Base-by-base conservation (phyloP, 768 basidiomycete species). In the Leucosporidium scottii region DNA sequence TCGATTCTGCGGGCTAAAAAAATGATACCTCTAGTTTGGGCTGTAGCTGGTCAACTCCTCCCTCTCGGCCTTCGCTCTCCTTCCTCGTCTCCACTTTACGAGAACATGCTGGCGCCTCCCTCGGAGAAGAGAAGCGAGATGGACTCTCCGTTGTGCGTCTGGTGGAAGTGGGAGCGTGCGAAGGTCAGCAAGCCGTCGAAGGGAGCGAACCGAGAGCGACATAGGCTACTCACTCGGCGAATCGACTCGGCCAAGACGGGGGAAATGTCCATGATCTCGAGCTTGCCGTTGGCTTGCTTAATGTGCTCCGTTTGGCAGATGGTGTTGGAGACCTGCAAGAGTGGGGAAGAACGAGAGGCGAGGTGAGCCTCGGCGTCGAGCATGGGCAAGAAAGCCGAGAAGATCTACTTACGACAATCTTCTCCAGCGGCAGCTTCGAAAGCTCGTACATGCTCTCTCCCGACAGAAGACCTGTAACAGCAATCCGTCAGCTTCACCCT, bases 161-260 rank as follows among this genome's bases (percentile, higher is more conserved):
- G 65, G 21, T 25, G 0, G 21, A 5, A 3, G 8, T 17, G 36
- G 28, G n/a, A n/a, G 20, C 25, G 9, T 15, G 27, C 17, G 21
- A 62, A 61, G 48, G 12, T 15, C 3, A 31, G 44, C 34, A 10
- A 34, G 34, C 34, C 10, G 34, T 10, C 34, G 34, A 34, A 48
- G 25, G 27, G 21, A 25, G 30, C 23, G 30, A 10, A 13, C 23
- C 21, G 15, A 27, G 34, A 44, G 39, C 39, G 15, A 44, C 6
- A 12, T 12, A 44, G 15, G 39, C 8, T 20, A 56, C 72, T 49
- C 57, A 72, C 70, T 68, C 94, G 83, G 51, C 96, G 87, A 64
- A 99, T 96, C 73, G 90, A 92, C 81, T 99, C 96, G 8, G 96
- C 90, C 72, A 99, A 86, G 48, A 90, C 91, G 31, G 90, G 85